phyloP scores from a whole-genome alignment of 2,329 filamentous ascomycete species.

The Alternaria sp. region DNA sequence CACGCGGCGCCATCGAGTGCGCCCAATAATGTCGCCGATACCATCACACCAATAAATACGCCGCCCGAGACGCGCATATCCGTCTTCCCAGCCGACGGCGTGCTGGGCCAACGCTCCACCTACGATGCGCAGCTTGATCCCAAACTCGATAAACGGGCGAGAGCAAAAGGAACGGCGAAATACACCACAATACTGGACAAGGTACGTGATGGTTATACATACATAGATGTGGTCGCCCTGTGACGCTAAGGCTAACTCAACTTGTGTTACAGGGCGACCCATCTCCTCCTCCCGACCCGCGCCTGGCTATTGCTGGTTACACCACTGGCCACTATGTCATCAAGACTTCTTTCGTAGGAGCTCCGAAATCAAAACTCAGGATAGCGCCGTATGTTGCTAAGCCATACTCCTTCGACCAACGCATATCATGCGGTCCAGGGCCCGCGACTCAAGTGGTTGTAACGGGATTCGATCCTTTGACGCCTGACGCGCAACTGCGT shows the following conservation, averaged over 20 bases:
- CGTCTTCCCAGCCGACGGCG: constrained; percentile 61
- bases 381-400: constrained; percentile 80
- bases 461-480: constrained; percentile 93
- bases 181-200: constrained; percentile 62
- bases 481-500: constrained; percentile 78
- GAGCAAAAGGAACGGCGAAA: constrained; percentile 55
- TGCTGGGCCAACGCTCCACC: constrained; percentile 65
- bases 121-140: constrained; percentile 71
- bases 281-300: constrained; percentile 80
- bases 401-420: constrained; percentile 81
- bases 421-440: constrained; percentile 85
- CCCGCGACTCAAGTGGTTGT: constrained; percentile 92
- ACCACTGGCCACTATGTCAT: constrained; percentile 56
- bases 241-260: constrained; percentile 53
- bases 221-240: constrained; percentile 50
- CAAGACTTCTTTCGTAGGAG: constrained; percentile 68
- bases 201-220: constrained; percentile 49
- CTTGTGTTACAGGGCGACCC: constrained; percentile 74
- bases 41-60: constrained; percentile 56
- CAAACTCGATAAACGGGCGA: constrained; percentile 61
- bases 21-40: constrained; percentile 55
- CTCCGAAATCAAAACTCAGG: constrained; percentile 71
- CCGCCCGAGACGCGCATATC: constrained; percentile 55
- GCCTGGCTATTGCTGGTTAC: constrained; percentile 73
- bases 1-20: constrained; percentile 45